Base-by-base conservation (phyloP, 345 rosid species). In the Gossypium raimondii region DNA sequence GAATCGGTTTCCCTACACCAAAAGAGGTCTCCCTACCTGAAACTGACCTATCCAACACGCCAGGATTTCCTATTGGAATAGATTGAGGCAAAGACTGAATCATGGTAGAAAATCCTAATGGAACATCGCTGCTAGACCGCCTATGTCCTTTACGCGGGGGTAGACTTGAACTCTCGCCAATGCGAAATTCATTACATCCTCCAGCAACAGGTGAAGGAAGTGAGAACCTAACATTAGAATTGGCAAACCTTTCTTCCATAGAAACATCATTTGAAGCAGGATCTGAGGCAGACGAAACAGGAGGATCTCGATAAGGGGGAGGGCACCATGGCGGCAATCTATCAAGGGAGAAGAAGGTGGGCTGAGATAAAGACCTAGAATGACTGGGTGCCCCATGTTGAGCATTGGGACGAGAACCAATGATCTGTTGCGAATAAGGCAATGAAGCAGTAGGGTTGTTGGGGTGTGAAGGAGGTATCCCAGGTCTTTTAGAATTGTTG, bases 41-140 rank as follows among this genome's bases (percentile, higher is more conserved):
- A 47, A 77, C 60, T 2, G 76, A 67, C 64, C 70, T 47, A 48
- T 80, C 79, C 22, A 67, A 3, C 24, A 41, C 14, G 17, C 77
- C 77, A 12, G 52, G 62, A 75, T 56, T 60, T 45, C 74, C 72
- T 41, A 78, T 56, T 9, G 24, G 59, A 18, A 18, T 1, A 22
- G 20, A 73, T 51, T 43, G 89, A 27, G 82, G 82, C 16, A 87
- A 76, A 34, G 85, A 82, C 48, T 83, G 89, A 77, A 81, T 70
- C 77, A 80, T 69, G 9, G 81, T 77, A 34, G 80, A 38, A 84
- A 86, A 81, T 55, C 86, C 87, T 68, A 88, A 75, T 0, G 89
- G 87, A 65, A 81, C 82, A 77, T 88, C 91, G 76, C 91, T 88
- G 56, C 62, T 81, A n/a, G 89, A 86, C 81, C 91, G 85, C 66